These are phyloP conservation scores for Candida schatavii DNA, from an alignment of 805 yeast genomes.

Conservation along the genomic window DNA sequence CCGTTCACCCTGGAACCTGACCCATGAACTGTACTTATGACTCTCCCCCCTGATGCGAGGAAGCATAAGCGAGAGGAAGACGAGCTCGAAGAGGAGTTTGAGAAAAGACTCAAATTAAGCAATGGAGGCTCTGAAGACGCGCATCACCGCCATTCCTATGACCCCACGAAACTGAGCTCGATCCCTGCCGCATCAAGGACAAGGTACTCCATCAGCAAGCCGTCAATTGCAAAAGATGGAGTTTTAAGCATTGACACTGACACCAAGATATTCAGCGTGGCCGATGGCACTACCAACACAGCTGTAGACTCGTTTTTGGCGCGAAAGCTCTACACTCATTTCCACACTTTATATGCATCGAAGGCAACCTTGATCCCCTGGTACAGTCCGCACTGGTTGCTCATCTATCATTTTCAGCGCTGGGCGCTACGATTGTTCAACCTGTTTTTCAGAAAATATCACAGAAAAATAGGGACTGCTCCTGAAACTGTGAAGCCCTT, in stretches of 20 bases:
- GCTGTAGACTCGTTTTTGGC: constrained; percentile 19
- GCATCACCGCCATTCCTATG: too few species aligned
- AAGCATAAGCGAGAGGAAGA: not conserved
- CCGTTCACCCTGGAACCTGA: too few species aligned
- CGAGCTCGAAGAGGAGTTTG: not conserved
- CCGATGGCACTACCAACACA: not conserved
- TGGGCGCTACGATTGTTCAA: constrained; percentile 39
- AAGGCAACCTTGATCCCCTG: constrained; percentile 22
- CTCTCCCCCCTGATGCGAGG: too few species aligned
- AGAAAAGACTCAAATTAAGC: not conserved
- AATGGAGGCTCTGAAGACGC: too few species aligned
- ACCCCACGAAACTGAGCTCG: too few species aligned
- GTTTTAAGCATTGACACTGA: not conserved
- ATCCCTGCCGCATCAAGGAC: too few species aligned
- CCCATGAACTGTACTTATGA: too few species aligned
- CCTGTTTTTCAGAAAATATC: constrained; percentile 28
- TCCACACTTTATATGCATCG: constrained; percentile 15
- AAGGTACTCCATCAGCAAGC: constrained; percentile 1
- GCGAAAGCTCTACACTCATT: constrained; percentile 22
- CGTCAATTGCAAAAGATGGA: not conserved
- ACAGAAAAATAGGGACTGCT: constrained; percentile 10
- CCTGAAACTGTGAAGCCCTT: constrained; percentile 14
- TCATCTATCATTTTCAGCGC: constrained; percentile 27
- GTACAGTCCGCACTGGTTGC: constrained; percentile 22
- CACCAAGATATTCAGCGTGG: not conserved